Percentiles rank a stretch among this genome's conserved stretches.
Evolutionary conservation across 2,329 filamentous ascomycete species (phyloP).

Genomic region (Pseudocercospora vitis): DNA sequence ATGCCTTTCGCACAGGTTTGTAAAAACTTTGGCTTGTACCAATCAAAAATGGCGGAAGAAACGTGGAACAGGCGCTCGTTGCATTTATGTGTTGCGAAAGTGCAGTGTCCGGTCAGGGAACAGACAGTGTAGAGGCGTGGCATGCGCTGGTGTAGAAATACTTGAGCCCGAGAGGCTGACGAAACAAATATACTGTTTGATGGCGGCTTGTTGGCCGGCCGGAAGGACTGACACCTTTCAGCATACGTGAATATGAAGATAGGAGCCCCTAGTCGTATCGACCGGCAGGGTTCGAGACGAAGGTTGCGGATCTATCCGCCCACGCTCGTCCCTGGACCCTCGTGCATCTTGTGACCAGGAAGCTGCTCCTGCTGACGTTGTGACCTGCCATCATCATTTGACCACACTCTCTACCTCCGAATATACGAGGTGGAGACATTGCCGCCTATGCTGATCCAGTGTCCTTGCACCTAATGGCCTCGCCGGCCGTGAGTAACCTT

Average conservation of each 20-base stretch:
- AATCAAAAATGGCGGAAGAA: background rate
- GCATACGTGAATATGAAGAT: no score
- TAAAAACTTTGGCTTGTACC: background rate
- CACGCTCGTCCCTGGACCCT: background rate
- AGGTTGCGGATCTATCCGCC: background rate
- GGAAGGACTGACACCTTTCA: background rate
- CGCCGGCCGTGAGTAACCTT: background rate
- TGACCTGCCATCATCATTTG: no score
- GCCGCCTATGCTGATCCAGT: background rate
- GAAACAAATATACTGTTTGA: conserved; percentile 7
- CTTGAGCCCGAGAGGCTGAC: background rate
- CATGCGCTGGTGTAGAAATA: conserved; percentile 8
- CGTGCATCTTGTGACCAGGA: background rate
- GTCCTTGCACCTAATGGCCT: background rate
- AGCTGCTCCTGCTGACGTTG: background rate
- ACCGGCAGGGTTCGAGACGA: background rate
- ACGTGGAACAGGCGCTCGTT: conserved; percentile 4
- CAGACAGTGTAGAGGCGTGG: conserved; percentile 2
- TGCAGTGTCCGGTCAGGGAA: conserved; percentile 4
- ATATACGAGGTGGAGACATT: no score
- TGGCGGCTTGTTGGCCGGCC: background rate
- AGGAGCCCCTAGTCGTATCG: no score
- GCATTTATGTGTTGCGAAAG: conserved; percentile 3
- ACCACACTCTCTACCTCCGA: no score
- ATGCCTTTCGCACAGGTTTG: conserved; percentile 1